These are phyloP conservation scores for Hydrangea macrophylla DNA, from an alignment of 148 eudicot genomes.

Conservation along the genomic window DNA sequence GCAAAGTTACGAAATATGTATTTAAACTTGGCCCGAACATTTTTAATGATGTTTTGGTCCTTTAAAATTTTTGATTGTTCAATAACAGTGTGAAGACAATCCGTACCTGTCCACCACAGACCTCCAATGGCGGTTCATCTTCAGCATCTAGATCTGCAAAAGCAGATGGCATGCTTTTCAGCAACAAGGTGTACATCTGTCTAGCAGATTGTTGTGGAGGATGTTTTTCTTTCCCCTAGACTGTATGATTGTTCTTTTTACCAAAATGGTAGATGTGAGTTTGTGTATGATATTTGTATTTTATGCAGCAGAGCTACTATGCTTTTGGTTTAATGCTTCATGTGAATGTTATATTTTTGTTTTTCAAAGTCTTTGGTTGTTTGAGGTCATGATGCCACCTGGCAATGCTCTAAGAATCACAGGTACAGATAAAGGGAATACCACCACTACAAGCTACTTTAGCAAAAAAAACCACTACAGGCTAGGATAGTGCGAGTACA, in stretches of 20 bases:
- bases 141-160: constrained; percentile 71
- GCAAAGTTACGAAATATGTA: not conserved
- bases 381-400: not conserved
- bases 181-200: constrained; percentile 61
- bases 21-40: not conserved
- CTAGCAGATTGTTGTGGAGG: not conserved
- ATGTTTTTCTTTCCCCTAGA: not conserved
- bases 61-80: not conserved
- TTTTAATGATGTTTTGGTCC: constrained; percentile 3
- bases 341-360: not conserved
- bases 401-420: too few relatives aligned
- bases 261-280: not conserved
- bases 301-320: not conserved
- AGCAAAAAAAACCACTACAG: too few relatives aligned
- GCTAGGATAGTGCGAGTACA: too few relatives aligned
- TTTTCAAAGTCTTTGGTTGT: too few relatives aligned
- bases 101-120: constrained; percentile 91
- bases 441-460: too few relatives aligned
- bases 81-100: constrained; percentile 78
- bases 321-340: not conserved
- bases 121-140: constrained; percentile 66
- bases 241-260: not conserved
- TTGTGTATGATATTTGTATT: not conserved
- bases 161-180: constrained; percentile 45
- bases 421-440: too few relatives aligned